These are phyloP conservation scores for Pythium guiyangense DNA, from an alignment of 352 stramenopile genomes.

Conservation along the genomic window DNA sequence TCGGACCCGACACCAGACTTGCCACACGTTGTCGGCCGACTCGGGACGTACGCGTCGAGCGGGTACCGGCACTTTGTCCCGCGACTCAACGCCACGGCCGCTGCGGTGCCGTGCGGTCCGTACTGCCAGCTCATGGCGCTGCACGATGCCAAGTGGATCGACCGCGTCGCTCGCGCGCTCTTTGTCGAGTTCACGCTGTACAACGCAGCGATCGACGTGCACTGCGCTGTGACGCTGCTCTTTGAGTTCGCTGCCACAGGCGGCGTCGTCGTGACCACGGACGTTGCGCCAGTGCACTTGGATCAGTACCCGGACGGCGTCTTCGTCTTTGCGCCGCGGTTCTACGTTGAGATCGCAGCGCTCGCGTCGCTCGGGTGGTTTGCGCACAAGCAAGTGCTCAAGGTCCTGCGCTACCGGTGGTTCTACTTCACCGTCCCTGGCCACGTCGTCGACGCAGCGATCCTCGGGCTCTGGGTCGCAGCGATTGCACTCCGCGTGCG, in stretches of 20 bases:
- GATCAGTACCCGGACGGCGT: slow-evolving; percentile 36
- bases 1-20: slow-evolving; percentile 8
- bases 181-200: slow-evolving; percentile 68
- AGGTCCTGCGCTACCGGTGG: slow-evolving; percentile 46
- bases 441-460: slow-evolving; percentile 50
- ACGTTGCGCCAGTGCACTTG: slow-evolving; percentile 38
- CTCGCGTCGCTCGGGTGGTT: slow-evolving; percentile 42
- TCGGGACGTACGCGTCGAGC: slow-evolving; percentile 29
- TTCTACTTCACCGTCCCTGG: slow-evolving; percentile 58
- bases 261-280: slow-evolving; percentile 25
- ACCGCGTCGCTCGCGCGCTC: slow-evolving; percentile 35
- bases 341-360: slow-evolving; percentile 49
- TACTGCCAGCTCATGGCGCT: slow-evolving; percentile 35
- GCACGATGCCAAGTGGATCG: slow-evolving; percentile 38
- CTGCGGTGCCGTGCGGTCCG: slow-evolving; percentile 18
- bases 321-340: slow-evolving; percentile 33
- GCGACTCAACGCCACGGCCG: slow-evolving; percentile 9
- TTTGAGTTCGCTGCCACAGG: slow-evolving; percentile 51
- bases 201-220: slow-evolving; percentile 43
- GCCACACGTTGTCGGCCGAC: slow-evolving; percentile 20
- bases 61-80: slow-evolving; percentile 22
- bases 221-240: slow-evolving; percentile 40
- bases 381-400: slow-evolving; percentile 35
- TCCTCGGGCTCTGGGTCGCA: slow-evolving; percentile 36
- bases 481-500: slow-evolving; percentile 30